These are phyloP conservation scores for Goniomonas avonlea DNA, from an alignment of 78 protist species.

Conservation along the genomic window DNA sequence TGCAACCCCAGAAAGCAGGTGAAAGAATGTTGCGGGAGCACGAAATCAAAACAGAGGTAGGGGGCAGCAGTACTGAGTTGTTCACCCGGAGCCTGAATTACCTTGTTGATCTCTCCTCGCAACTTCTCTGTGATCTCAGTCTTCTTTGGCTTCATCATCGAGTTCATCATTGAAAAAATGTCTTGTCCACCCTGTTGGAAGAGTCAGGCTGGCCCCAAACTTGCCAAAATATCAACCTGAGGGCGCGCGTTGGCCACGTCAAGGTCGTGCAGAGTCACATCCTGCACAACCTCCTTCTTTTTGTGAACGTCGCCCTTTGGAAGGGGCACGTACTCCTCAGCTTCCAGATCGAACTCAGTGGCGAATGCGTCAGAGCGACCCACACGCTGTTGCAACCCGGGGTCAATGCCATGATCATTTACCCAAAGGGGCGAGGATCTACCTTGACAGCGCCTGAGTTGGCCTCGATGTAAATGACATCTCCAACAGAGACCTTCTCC, in stretches of 20 bases:
- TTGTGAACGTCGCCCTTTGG: constrained; percentile 99
- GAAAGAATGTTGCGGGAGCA: background rate
- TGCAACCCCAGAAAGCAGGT: background rate
- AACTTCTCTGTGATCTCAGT: constrained; percentile 99
- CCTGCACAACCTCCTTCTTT: constrained; percentile 86
- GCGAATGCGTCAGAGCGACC: constrained; percentile 95
- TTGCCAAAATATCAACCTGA: constrained; percentile 41
- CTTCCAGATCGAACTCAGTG: constrained; percentile 78
- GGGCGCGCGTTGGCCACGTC: constrained; percentile 94
- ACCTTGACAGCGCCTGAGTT: constrained; percentile 89
- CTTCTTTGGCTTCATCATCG: constrained; percentile 87
- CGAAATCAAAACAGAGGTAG: too few species aligned
- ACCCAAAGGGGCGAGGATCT: too few species aligned
- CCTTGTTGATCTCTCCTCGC: constrained; percentile 95
- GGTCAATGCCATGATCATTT: too few species aligned
- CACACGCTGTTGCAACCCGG: constrained; percentile 68
- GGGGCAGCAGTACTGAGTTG: too few species aligned
- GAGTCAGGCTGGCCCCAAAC: background rate
- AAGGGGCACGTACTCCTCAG: constrained; percentile 99
- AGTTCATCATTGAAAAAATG: constrained; percentile 89
- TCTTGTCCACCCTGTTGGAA: constrained; percentile 88
- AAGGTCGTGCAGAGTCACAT: constrained; percentile 98
- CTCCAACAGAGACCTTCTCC: constrained; percentile 89
- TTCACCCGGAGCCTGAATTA: background rate
- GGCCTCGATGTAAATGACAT: constrained; percentile 97